Evolutionary conservation across 371 early-diverging fungal species (phyloP), one percentile per base, ranked within the genome.

Genomic region (Mycotypha africana): DNA sequence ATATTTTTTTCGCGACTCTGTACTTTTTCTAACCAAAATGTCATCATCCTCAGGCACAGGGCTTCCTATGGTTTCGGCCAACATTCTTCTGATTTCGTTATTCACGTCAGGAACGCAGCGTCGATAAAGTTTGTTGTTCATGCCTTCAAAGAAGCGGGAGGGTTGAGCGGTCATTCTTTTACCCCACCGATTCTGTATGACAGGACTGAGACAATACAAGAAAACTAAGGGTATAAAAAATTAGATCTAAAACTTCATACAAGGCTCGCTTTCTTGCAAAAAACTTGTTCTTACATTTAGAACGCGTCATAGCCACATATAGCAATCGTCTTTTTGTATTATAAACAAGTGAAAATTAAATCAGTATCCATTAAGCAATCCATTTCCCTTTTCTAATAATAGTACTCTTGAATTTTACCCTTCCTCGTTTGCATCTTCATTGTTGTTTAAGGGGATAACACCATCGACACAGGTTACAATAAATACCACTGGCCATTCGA

Each of bases 401-500:
- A n/a, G n/a, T n/a, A n/a, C n/a, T n/a, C n/a, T n/a, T n/a, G n/a
- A n/a, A n/a, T 7, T 51, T 57, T 42, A 57, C 61, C 43, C 43
- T 39, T 77, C 78, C 31, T 74, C 78, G 8, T 34, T 39, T 0
- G 42, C 24, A 22, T 56, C 47, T 2, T 56, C 63, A 47, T 49
- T 53, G 2, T 42, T 58, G 35, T 44, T 41, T 28, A 45, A 56
- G 1, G 84, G 84, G 7, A 82, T 71, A 28, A 78, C 24, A 22
- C 60, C 56, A 7, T 78, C 77, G 39, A 56, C 68, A 23, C 78
- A 74, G 2, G 71, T 69, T n/a, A 64, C 59, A 19, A 78, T 38
- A 52, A 81, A 84, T 0, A 82, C 84, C 23, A 67, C 62, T 20
- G 81, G 75, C 83, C 82, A 83, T 57, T 82, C 84, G 14, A 84